Base-by-base conservation (phyloP, 2,329 filamentous ascomycete genomes). In the Colletotrichum paranaense region DNA sequence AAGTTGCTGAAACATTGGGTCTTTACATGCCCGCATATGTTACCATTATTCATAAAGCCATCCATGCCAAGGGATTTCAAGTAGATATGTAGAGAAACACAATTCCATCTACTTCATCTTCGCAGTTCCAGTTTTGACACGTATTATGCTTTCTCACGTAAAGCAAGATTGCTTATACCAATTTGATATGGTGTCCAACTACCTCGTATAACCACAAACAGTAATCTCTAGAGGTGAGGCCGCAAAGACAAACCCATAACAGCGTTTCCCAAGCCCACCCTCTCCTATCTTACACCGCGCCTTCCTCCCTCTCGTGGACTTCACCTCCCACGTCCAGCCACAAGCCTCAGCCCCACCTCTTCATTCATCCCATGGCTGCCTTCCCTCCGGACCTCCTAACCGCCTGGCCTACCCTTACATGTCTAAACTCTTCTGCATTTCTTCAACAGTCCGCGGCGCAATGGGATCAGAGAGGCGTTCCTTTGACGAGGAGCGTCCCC, bases 401-500 rank as follows among this genome's bases (percentile, higher is more conserved):
- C 52, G n/a, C 26, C 56, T 26, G 9, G 16, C 56, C 8, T 58
- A 53, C 28, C 53, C 53, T 55, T 58, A n/a, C 59, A 35, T 69
- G 28, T 59, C 24, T 2, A 19, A 38, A 65, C 8, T 6, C 22
- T 11, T n/a, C 11, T 24, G 6, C 0, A 19, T 22, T 2, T 46
- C 5, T 65, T 53, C 22, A 62, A 67, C 68, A 71, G 24, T 26
- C 56, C 62, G 42, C 28, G 46, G 42, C 35, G 55, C 49, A 67
- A 38, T 57, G 67, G 53, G 53, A 53, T 30, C 11, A 35, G 49
- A 42, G 59, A 65, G 67, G 38, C 67, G 62, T 53, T 38, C 52
- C 38, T 32, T 55, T 46, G 55, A 66, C 24, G 42, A 53, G 6
- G 62, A 70, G 66, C 42, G 42, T 70, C 53, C 53, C 38, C 22